A percentile compares a stretch with the other conserved stretches of the same genome.
These are phyloP conservation scores for Mycena venus DNA, from an alignment of 768 basidiomycete species.

Conservation along the genomic window DNA sequence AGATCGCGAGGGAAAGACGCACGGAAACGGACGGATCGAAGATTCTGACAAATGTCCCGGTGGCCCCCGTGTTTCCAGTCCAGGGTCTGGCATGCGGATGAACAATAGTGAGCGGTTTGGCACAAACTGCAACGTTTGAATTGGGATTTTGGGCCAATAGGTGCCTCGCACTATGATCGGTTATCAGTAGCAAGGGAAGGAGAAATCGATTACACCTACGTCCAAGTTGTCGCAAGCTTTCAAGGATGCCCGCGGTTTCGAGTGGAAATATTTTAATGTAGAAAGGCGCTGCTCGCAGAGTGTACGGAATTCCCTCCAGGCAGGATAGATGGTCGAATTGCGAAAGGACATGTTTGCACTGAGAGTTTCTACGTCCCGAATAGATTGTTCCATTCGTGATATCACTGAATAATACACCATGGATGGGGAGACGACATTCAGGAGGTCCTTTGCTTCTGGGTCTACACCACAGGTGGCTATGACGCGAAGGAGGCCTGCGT, in stretches of 20 bases:
- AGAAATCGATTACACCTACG: not conserved
- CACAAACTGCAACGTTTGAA: not conserved
- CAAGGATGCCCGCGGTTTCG: not conserved
- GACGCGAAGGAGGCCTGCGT: not conserved
- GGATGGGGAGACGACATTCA: not conserved
- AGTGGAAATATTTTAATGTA: not conserved
- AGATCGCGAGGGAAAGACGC: not conserved
- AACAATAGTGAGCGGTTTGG: not conserved
- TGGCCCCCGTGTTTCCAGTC: constrained; percentile 9
- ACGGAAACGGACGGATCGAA: not conserved
- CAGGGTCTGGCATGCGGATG: not conserved
- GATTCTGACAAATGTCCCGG: not conserved
- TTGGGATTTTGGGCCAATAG: not conserved
- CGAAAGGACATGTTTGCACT: not conserved
- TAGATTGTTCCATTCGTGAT: not conserved
- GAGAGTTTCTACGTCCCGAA: not conserved
- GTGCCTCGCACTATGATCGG: not conserved
- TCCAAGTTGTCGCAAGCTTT: constrained; percentile 8
- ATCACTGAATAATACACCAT: not conserved
- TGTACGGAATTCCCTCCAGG: not conserved
- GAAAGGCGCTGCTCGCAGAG: not conserved
- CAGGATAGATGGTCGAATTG: not conserved
- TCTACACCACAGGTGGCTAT: not conserved
- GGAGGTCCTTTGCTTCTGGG: not conserved
- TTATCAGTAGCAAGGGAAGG: not conserved